A percentile compares a stretch with the other conserved stretches of the same genome.
Conservation (phyloP, 139 green algal genomes). For the Haematococcus lacustris region DNA sequence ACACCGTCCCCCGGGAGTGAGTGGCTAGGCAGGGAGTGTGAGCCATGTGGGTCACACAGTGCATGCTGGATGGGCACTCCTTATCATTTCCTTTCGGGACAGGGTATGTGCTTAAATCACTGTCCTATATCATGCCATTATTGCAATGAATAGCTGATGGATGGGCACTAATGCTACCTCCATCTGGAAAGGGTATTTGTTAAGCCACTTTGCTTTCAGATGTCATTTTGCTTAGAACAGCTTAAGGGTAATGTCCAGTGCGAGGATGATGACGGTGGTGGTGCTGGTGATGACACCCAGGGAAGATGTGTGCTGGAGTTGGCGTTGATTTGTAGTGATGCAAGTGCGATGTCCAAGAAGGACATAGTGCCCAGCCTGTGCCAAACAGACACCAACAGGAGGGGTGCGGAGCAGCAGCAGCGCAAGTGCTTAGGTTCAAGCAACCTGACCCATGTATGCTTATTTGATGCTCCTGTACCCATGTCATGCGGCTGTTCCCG, state of each 20-base stretch:
- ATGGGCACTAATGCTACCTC: background rate
- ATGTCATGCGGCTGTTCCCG: background rate
- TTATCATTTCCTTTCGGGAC: background rate
- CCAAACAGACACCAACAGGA: background rate
- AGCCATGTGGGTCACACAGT: background rate
- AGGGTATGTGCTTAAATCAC: background rate
- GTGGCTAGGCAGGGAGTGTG: background rate
- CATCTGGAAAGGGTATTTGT: too few species aligned
- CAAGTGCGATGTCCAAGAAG: too few species aligned
- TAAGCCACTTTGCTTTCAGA: background rate
- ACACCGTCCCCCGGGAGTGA: conserved; percentile 46
- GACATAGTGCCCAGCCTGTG: background rate
- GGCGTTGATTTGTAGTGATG: too few species aligned
- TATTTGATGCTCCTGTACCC: background rate
- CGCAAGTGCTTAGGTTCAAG: background rate
- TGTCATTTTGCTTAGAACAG: too few species aligned
- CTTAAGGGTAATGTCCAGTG: too few species aligned
- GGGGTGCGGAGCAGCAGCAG: background rate
- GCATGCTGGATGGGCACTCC: background rate
- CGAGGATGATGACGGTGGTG: too few species aligned
- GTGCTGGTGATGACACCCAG: too few species aligned
- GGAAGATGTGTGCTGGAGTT: too few species aligned
- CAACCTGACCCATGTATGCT: background rate
- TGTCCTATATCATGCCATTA: background rate
- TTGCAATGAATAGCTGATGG: background rate